Conservation (phyloP, 2,329 filamentous ascomycete genomes). For the Cercospora brassicicola region DNA sequence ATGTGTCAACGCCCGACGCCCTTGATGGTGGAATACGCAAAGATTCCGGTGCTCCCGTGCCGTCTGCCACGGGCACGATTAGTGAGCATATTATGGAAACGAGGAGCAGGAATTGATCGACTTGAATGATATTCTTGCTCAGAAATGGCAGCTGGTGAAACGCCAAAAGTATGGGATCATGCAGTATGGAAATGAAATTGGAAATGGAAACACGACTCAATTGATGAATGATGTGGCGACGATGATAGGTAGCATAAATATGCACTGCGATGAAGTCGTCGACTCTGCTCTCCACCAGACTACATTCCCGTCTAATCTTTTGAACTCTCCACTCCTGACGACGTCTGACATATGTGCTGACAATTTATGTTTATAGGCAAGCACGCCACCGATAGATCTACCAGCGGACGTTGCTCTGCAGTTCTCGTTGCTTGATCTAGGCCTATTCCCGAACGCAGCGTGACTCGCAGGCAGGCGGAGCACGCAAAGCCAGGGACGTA, state of each 20-base stretch:
- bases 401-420: neutral
- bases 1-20: neutral
- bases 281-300: neutral
- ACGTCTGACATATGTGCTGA: neutral
- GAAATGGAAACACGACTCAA: constrained; percentile 5
- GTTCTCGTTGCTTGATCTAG: neutral
- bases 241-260: neutral
- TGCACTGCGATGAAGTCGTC: constrained; percentile 1
- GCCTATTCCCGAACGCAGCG: neutral
- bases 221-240: neutral
- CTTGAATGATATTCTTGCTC: neutral
- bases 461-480: neutral
- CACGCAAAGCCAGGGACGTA: neutral
- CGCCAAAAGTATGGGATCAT: neutral
- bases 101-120: constrained; percentile 24
- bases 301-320: neutral
- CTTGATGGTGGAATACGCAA: constrained; percentile 18
- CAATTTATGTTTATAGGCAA: neutral
- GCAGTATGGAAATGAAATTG: neutral
- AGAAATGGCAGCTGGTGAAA: neutral
- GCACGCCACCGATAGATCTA: neutral
- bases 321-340: neutral
- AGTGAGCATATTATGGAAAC: constrained; percentile 37
- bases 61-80: constrained; percentile 26
- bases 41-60: constrained; percentile 25